These are phyloP conservation scores for Aspergillus brasiliensis DNA, from an alignment of 2,329 filamentous ascomycete genomes.

Conservation along the genomic window DNA sequence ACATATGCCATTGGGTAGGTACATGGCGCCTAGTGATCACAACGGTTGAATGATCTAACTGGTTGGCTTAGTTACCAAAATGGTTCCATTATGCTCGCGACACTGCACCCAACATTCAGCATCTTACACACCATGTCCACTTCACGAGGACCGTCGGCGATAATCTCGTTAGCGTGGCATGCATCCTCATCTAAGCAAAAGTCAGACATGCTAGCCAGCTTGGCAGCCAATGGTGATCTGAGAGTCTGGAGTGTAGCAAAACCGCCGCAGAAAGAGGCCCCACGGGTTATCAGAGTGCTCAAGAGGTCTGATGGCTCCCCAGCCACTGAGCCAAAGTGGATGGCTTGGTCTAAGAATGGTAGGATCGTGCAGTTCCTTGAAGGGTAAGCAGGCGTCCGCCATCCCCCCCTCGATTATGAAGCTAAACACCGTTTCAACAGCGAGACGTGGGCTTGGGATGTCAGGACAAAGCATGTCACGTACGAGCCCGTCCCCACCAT, in stretches of 20 bases:
- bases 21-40: neutral
- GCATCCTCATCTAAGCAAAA: conserved; percentile 94
- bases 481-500: conserved; percentile 85
- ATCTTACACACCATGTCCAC: conserved; percentile 92
- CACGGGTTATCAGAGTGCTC: conserved; percentile 85
- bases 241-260: conserved; percentile 97
- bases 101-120: conserved; percentile 86
- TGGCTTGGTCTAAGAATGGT: conserved; percentile 97
- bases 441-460: conserved; percentile 94
- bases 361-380: conserved; percentile 91
- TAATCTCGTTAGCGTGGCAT: conserved; percentile 89
- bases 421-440: conserved; percentile 48
- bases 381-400: conserved; percentile 62
- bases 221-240: conserved; percentile 87
- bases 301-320: conserved; percentile 72
- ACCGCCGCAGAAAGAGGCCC: conserved; percentile 68
- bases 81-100: conserved; percentile 87
- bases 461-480: conserved; percentile 94
- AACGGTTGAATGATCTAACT: neutral
- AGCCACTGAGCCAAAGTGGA: conserved; percentile 82
- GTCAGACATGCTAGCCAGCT: conserved; percentile 94
- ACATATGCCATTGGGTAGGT: conserved; percentile 93
- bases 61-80: conserved; percentile 74
- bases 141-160: conserved; percentile 78
- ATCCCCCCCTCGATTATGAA: neutral